Base-by-base conservation (phyloP, 2,329 filamentous ascomycete genomes). In the Arthrobotrys entomopaga region DNA sequence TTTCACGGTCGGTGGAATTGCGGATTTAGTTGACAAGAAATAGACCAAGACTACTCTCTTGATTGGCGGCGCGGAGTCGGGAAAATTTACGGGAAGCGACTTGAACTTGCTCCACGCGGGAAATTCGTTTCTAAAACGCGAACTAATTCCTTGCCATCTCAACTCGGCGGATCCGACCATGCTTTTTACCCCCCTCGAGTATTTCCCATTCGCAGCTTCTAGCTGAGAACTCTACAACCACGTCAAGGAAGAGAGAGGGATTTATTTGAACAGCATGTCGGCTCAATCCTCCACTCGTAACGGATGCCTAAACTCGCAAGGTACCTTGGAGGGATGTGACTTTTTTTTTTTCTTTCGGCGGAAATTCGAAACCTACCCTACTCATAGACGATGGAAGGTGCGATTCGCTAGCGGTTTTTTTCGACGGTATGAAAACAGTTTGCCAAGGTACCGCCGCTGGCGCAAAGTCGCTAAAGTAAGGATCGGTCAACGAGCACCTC, bases 101-200 rank as follows among this genome's bases (percentile, higher is more conserved):
- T 64, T 43, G 48, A n/a, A 58, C n/a, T 34, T 59, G 42, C 63
- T 66, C 69, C 69, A 74, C 63, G 70, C 70, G 70, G 70, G 70
- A 74, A 73, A 74, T 66, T 67, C 61, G 63, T 66, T 66, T 74
- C 63, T 66, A 74, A 66, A 64, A 64, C 70, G 70, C 70, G 70
- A 22, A 49, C 57, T 57, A 24, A 43, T 73, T 74, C 63, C 70
- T 58, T 74, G 63, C 63, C 53, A 57, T 53, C 67, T 64, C 49
- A 42, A 57, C 13, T 57, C 63, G 63, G 63, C 63, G 70, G 57
- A 63, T 58, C 70, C 60, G 65, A 70, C 13, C n/a, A 50, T 50
- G 49, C 15, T 13, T 50, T n/a, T 22, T 19, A 34, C 16, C 20
- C 42, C 38, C 58, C 29, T 34, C 29, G 6, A 34, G 1, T 34